Evolutionary conservation across 1,284 basidiomycete genomes (phyloP).

Genomic region (Sutorius eximius): DNA sequence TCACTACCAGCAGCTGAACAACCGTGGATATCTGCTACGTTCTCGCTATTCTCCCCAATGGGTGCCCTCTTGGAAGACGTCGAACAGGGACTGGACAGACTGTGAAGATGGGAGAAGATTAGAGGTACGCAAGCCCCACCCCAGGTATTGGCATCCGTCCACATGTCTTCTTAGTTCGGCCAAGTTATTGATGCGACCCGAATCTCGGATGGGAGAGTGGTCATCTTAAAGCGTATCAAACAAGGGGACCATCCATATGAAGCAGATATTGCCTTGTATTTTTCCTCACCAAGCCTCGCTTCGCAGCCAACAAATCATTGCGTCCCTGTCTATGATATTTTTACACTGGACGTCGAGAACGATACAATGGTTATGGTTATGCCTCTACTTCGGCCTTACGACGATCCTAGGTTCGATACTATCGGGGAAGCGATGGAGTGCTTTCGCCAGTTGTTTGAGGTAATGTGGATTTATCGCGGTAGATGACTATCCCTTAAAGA

Average conservation of each 20-base stretch:
- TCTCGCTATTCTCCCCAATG: conserved; percentile 38
- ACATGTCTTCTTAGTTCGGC: conserved; percentile 1
- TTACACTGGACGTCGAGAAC: conserved; percentile 15
- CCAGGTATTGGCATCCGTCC: neutral
- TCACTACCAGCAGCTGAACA: conserved; percentile 28
- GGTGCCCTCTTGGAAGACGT: conserved; percentile 37
- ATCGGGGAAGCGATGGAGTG: conserved; percentile 38
- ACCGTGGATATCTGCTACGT: conserved; percentile 37
- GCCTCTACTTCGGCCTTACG: conserved; percentile 33
- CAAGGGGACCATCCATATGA: conserved; percentile 11
- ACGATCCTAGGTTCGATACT: conserved; percentile 31
- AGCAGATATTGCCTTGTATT: conserved; percentile 15
- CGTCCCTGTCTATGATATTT: conserved; percentile 38
- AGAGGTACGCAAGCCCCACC: neutral
- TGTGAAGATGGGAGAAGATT: conserved; percentile 7
- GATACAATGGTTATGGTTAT: conserved; percentile 30
- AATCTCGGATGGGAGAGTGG: conserved; percentile 27
- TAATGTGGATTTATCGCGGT: conserved; percentile 7
- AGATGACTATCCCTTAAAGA: neutral
- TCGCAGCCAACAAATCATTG: conserved; percentile 35
- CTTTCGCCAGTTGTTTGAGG: conserved; percentile 39
- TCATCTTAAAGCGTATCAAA: neutral
- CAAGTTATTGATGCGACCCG: conserved; percentile 37
- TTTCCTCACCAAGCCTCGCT: conserved; percentile 18
- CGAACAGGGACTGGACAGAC: conserved; percentile 1